Conservation (phyloP, 805 yeast species). For the Saccharomycopsis amapae region DNA sequence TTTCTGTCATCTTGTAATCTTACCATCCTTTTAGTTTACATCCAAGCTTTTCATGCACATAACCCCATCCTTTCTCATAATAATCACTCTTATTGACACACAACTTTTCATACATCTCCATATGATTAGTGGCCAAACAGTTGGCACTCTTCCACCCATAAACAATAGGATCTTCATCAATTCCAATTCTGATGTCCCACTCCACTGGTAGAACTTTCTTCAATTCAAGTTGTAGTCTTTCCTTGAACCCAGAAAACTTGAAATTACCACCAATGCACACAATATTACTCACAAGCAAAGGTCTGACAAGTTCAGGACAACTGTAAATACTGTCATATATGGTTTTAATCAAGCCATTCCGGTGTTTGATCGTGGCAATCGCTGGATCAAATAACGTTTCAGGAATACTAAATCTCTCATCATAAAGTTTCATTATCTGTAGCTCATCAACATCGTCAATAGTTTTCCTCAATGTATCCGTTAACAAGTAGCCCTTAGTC, state of each 20-base stretch:
- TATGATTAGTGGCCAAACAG: slow-evolving; percentile 30
- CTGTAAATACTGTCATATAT: slow-evolving; percentile 61
- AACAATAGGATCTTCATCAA: slow-evolving; percentile 31
- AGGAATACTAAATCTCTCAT: slow-evolving; percentile 84
- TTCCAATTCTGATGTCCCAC: slow-evolving; percentile 51
- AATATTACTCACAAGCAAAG: slow-evolving; percentile 73
- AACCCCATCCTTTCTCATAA: slow-evolving; percentile 70
- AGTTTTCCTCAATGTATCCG: slow-evolving; percentile 24
- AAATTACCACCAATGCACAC: slow-evolving; percentile 79
- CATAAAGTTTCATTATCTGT: slow-evolving; percentile 62
- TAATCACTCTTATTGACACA: slow-evolving; percentile 74
- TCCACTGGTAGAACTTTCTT: slow-evolving; percentile 64
- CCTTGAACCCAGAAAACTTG: slow-evolving; percentile 57
- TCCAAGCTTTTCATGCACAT: slow-evolving; percentile 48
- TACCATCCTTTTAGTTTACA: slow-evolving; percentile 16
- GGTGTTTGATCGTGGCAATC: slow-evolving; percentile 60
- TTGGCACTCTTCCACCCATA: slow-evolving; percentile 57
- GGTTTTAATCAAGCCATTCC: slow-evolving; percentile 70
- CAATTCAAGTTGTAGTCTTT: slow-evolving; percentile 54
- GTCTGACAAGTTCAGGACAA: slow-evolving; percentile 67
- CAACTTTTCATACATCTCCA: slow-evolving; percentile 37
- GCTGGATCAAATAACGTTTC: slow-evolving; percentile 85
- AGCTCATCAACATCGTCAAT: slow-evolving; percentile 34
- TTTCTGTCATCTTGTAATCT: slow-evolving; percentile 2
- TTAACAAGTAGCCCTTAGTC: slow-evolving; percentile 61